Evolutionary conservation across 2,329 filamentous ascomycete genomes (phyloP).

Genomic region (Fusarium fujikuroi): DNA sequence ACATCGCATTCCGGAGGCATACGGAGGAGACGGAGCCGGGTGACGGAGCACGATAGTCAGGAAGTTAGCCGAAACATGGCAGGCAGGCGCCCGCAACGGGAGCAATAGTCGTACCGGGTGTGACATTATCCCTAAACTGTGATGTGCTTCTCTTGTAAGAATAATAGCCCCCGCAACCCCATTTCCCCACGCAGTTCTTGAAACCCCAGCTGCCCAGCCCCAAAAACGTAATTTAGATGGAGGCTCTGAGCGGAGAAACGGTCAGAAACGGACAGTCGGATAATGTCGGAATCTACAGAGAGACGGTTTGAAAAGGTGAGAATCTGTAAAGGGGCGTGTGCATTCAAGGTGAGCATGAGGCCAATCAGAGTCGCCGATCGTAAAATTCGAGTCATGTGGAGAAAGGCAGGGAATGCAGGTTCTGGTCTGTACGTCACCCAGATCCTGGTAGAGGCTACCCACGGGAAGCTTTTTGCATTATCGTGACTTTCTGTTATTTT

Average conservation of each 20-base stretch:
- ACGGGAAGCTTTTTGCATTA: constrained; percentile 37
- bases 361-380: constrained; percentile 22
- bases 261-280: constrained; percentile 38
- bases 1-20: constrained; percentile 29
- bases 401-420: constrained; percentile 28
- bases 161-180: constrained; percentile 23
- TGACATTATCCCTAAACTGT: constrained; percentile 14
- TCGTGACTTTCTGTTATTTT: constrained; percentile 36
- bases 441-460: constrained; percentile 36
- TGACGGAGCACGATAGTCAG: constrained; percentile 38
- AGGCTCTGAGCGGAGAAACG: constrained; percentile 38
- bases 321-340: constrained; percentile 15
- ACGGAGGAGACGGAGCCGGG: constrained; percentile 36
- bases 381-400: constrained; percentile 14
- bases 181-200: constrained; percentile 33
- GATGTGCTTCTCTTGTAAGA: not conserved
- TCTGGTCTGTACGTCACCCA: constrained; percentile 36
- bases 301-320: constrained; percentile 22
- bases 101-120: constrained; percentile 14
- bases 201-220: constrained; percentile 25
- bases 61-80: constrained; percentile 43
- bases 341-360: constrained; percentile 18
- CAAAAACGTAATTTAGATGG: constrained; percentile 43
- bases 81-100: constrained; percentile 39
- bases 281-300: constrained; percentile 33